phyloP scores from a whole-genome alignment of 2,329 filamentous ascomycete species.

The Tolypocladium amazonense region DNA sequence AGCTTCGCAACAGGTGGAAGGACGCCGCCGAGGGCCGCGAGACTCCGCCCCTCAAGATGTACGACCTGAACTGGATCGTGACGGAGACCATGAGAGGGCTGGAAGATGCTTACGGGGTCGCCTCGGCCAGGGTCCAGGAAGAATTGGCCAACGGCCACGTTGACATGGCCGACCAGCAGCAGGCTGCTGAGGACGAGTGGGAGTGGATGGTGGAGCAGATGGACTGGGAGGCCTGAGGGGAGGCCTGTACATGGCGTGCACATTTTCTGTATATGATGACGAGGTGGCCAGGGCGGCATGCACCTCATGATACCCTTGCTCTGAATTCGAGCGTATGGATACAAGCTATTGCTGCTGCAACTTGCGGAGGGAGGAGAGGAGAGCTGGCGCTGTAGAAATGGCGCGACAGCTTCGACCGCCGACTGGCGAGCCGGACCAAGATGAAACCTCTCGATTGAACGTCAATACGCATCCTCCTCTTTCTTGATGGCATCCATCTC shows the following conservation, averaged over 20 bases:
- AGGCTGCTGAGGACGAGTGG: constrained; percentile 17
- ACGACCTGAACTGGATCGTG: constrained; percentile 52
- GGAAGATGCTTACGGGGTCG: constrained; percentile 44
- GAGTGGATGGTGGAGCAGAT: constrained; percentile 30
- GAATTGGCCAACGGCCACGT: constrained; percentile 33
- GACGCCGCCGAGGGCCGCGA: constrained; percentile 41
- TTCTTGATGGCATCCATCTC: constrained; percentile 2
- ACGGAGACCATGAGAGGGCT: constrained; percentile 45
- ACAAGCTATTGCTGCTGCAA: not conserved
- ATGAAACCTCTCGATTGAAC: not conserved
- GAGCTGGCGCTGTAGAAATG: not conserved
- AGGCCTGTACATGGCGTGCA: too few relatives aligned
- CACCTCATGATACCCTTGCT: not conserved
- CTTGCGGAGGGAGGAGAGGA: not conserved
- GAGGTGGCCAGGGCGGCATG: not conserved
- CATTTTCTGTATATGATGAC: not conserved
- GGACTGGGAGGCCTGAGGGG: constrained; percentile 22
- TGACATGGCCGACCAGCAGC: constrained; percentile 1
- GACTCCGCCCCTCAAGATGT: constrained; percentile 38
- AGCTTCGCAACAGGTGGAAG: constrained; percentile 64
- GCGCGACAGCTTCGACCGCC: not conserved
- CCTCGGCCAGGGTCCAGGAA: constrained; percentile 30
- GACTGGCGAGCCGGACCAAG: not conserved
- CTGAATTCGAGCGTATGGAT: not conserved
- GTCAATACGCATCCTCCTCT: constrained; percentile 2